Evolutionary conservation across 257 asterid genomes (phyloP).

Genomic region (Nicotiana attenuata): DNA sequence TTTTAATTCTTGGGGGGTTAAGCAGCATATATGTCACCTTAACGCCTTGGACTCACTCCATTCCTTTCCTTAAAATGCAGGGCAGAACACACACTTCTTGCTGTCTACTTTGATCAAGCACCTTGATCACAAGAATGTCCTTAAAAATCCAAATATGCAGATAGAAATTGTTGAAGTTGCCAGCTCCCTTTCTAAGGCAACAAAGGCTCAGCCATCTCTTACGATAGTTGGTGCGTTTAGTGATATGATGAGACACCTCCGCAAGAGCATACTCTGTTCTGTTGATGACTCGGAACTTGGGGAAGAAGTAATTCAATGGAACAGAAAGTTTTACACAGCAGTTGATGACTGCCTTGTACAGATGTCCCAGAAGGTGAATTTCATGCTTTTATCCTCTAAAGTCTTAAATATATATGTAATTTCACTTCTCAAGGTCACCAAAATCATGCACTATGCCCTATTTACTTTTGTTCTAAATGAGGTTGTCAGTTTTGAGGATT

Average conservation of each 20-base stretch:
- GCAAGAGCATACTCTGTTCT: slow-evolving; percentile 61
- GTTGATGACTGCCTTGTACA: slow-evolving; percentile 68
- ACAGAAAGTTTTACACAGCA: slow-evolving; percentile 44
- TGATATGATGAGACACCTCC: slow-evolving; percentile 75
- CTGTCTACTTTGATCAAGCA: slow-evolving; percentile 68
- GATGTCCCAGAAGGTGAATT: slow-evolving; percentile 54
- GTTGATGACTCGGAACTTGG: slow-evolving; percentile 54
- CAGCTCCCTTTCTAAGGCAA: slow-evolving; percentile 44
- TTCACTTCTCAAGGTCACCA: slow-evolving; percentile 6
- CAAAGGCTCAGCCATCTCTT: slow-evolving; percentile 57
- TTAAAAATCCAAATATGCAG: slow-evolving; percentile 56
- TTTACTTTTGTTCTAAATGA: not conserved
- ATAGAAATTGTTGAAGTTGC: slow-evolving; percentile 67
- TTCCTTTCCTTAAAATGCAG: slow-evolving; percentile 35
- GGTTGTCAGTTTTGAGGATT: not conserved
- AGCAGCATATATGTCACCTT: slow-evolving; percentile 16
- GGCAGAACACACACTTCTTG: slow-evolving; percentile 57
- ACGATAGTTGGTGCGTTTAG: slow-evolving; percentile 60
- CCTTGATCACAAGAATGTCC: slow-evolving; percentile 72
- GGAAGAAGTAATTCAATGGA: slow-evolving; percentile 56
- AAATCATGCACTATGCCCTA: slow-evolving; percentile 5
- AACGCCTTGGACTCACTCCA: slow-evolving; percentile 1
- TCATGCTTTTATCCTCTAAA: slow-evolving; percentile 4
- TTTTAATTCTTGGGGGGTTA: slow-evolving; percentile 1
- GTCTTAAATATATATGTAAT: slow-evolving; percentile 2